Percentiles rank a stretch among this genome's conserved stretches.
phyloP scores from a whole-genome alignment of 1,139 yeast species.

The Yarrowia galli region DNA sequence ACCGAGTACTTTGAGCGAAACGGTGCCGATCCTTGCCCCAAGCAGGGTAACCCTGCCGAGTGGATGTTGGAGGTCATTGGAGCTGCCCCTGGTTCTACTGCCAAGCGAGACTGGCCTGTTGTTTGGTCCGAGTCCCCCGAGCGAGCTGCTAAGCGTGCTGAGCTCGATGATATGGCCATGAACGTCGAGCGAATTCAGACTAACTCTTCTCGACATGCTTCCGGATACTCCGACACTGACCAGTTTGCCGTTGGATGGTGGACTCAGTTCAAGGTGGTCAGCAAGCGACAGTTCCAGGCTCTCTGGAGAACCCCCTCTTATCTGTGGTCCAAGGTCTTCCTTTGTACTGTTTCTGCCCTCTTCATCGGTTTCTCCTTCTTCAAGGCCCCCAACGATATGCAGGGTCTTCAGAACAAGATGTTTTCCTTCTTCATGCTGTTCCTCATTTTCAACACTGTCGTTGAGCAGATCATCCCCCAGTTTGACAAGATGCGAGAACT shows the following conservation, averaged over 20 bases:
- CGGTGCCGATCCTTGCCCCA: constrained; percentile 58
- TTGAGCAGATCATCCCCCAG: constrained; percentile 62
- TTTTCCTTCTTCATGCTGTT: constrained; percentile 62
- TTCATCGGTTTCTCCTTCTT: constrained; percentile 63
- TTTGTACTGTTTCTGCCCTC: constrained; percentile 59
- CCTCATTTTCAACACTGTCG: constrained; percentile 60
- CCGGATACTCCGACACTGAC: constrained; percentile 40
- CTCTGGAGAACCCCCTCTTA: constrained; percentile 59
- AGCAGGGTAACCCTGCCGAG: constrained; percentile 69
- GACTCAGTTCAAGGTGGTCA: constrained; percentile 53
- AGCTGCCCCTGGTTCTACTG: constrained; percentile 69
- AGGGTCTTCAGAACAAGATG: constrained; percentile 50
- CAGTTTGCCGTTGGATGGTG: constrained; percentile 50
- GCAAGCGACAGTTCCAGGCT: constrained; percentile 51
- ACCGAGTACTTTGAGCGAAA: constrained; percentile 64
- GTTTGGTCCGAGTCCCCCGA: constrained; percentile 56
- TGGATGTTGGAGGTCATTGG: constrained; percentile 69
- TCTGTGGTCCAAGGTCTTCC: constrained; percentile 55
- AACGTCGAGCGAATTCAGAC: constrained; percentile 46
- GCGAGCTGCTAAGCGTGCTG: constrained; percentile 51
- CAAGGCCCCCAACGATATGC: constrained; percentile 49
- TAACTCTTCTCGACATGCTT: constrained; percentile 40
- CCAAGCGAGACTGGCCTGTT: constrained; percentile 55
- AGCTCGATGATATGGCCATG: constrained; percentile 51
- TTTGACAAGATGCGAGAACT: constrained; percentile 58